Evolutionary conservation across 441 rosid genomes (phyloP), one percentile per base, ranked within the genome.

Genomic region (Dalechampia spathulata): DNA sequence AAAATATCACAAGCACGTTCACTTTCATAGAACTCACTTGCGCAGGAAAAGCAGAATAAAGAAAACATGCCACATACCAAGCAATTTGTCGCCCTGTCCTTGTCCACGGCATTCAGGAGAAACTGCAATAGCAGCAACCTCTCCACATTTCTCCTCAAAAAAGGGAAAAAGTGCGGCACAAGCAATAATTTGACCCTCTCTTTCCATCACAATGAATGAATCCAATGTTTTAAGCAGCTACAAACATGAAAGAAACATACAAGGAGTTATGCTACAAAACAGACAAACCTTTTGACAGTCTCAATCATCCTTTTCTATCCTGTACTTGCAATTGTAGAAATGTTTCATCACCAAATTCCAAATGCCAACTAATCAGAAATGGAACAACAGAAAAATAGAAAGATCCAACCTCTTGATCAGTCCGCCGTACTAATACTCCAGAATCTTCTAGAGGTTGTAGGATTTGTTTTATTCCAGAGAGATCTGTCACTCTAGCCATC

Each of bases 71-170:
- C 27, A 51, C 60, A 37, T 82, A 91, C 98, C 98, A 3, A 91
- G 92, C 54, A 88, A 67, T 75, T 91, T 91, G 70, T 88, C 98
- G 52, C 96, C 98, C 26, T 84, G 96, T 57, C 96, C 96, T 80
- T 91, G 95, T 49, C 98, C 96, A 47, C 87, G 91, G 49, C 96
- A 91, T 40, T 91, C 95, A 41, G 95, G 69, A 63, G 96, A 76
- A 68, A 91, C 95, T 14, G 91, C 98, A 49, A 88, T 86, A 61
- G 93, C 84, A 40, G 98, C 96, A 67, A 88, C 83, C 73, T 88
- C 95, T 59, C 95, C 96, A 53, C 87, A 83, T 57, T 83, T 83
- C 2, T 83, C 95, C 65, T 83, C 75, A 62, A 70, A 80, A 75
- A 79, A 86, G 23, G 94, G 96, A 50, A 88, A 83, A 70, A 92